These are phyloP conservation scores for Allantophomopsis lycopodina DNA, from an alignment of 2,329 filamentous ascomycete genomes.

Conservation along the genomic window DNA sequence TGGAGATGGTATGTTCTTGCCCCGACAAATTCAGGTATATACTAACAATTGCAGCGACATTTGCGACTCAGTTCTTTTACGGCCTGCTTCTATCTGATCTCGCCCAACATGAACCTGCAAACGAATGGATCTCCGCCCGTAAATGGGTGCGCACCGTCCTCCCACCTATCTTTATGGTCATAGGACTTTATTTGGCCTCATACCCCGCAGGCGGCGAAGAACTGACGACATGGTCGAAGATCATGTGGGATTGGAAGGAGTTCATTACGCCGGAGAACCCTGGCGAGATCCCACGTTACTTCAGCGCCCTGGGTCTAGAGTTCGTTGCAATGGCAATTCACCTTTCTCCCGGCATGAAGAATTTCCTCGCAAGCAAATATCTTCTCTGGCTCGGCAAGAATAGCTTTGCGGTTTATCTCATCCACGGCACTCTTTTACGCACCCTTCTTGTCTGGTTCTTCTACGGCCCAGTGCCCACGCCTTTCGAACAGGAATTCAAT, in stretches of 20 bases:
- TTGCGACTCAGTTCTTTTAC: conserved; percentile 40
- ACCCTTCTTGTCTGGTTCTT: conserved; percentile 42
- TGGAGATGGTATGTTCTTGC: conserved; percentile 11
- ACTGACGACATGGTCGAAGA: conserved; percentile 33
- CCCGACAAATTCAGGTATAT: not conserved
- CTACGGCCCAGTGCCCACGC: conserved; percentile 26
- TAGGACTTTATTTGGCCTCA: conserved; percentile 39
- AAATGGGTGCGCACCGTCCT: conserved; percentile 15
- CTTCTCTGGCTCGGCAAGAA: conserved; percentile 44
- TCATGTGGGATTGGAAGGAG: conserved; percentile 25
- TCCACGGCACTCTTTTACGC: conserved; percentile 44
- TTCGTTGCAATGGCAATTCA: conserved; percentile 33
- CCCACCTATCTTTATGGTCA: conserved; percentile 28
- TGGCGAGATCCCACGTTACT: conserved; percentile 29
- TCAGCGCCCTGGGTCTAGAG: conserved; percentile 28
- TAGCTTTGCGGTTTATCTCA: conserved; percentile 46
- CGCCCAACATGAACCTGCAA: conserved; percentile 28
- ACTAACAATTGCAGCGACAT: conserved; percentile 18
- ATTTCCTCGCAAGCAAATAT: conserved; percentile 31
- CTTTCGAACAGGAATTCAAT: conserved; percentile 9
- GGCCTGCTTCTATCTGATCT: conserved; percentile 44
- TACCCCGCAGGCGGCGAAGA: conserved; percentile 37
- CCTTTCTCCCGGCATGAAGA: conserved; percentile 32
- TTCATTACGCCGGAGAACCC: conserved; percentile 25
- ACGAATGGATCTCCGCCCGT: conserved; percentile 16